These are phyloP conservation scores for Pestalotiopsis sp. DNA, from an alignment of 2,329 filamentous ascomycete species.

Conservation along the genomic window DNA sequence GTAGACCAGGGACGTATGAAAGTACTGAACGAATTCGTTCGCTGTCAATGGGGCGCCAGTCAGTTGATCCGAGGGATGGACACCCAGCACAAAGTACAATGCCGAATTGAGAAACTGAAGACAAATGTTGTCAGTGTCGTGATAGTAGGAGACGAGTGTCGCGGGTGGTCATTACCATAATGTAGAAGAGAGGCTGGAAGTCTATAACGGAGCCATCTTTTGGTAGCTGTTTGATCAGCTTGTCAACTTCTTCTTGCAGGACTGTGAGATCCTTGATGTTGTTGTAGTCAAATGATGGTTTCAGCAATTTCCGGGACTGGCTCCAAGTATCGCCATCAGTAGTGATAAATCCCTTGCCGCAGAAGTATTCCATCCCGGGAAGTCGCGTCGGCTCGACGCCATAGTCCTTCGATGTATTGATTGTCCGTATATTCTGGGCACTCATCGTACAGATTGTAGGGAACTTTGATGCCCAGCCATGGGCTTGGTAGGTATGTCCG, in stretches of 20 bases:
- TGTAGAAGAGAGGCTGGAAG: constrained; percentile 18
- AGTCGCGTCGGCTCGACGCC: constrained; percentile 15
- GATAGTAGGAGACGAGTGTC: background rate
- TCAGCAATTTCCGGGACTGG: constrained; percentile 14
- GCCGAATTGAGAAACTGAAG: constrained; percentile 15
- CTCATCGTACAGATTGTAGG: constrained; percentile 9
- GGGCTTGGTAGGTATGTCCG: constrained; percentile 10
- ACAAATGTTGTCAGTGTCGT: background rate
- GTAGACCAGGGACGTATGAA: constrained; percentile 15
- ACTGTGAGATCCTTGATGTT: constrained; percentile 12
- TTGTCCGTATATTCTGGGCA: constrained; percentile 2
- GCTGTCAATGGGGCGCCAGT: constrained; percentile 10
- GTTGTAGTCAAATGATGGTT: constrained; percentile 13
- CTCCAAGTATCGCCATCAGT: constrained; percentile 16
- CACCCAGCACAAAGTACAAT: constrained; percentile 16
- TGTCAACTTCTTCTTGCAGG: constrained; percentile 10
- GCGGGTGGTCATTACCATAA: constrained; percentile 15
- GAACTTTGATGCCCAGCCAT: constrained; percentile 1
- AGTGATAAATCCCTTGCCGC: constrained; percentile 15
- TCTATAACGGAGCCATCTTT: constrained; percentile 14
- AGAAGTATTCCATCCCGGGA: constrained; percentile 13
- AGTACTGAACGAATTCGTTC: constrained; percentile 14
- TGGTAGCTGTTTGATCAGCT: constrained; percentile 15
- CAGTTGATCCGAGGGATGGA: constrained; percentile 8
- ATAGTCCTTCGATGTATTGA: constrained; percentile 15